These are phyloP conservation scores for Solanum aculeatissimum DNA, from an alignment of 305 asterid species.

Conservation along the genomic window DNA sequence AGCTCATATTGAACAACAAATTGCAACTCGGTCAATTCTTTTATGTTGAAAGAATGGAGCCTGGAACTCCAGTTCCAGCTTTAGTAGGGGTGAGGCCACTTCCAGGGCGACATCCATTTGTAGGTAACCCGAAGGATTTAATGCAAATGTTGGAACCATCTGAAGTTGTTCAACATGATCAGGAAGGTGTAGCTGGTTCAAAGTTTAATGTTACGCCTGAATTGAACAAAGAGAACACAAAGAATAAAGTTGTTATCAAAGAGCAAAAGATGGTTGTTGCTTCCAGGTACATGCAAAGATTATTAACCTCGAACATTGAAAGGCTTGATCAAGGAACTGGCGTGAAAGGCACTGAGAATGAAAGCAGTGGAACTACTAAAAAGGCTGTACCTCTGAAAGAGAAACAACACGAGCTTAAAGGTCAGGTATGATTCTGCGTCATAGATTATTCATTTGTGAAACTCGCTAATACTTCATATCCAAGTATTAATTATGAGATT, in stretches of 20 bases:
- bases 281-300: slow-evolving; percentile 77
- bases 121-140: slow-evolving; percentile 71
- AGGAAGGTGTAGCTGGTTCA: slow-evolving; percentile 6
- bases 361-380: slow-evolving; percentile 12
- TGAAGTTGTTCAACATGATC: slow-evolving; percentile 21
- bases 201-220: slow-evolving; percentile 5
- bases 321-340: neutral
- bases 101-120: slow-evolving; percentile 75
- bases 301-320: slow-evolving; percentile 28
- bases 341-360: neutral
- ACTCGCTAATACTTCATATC: neutral
- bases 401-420: slow-evolving; percentile 41
- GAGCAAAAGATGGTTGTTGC: slow-evolving; percentile 71
- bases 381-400: slow-evolving; percentile 22
- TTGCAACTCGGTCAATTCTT: slow-evolving; percentile 71
- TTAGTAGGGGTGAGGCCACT: slow-evolving; percentile 65
- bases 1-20: slow-evolving; percentile 70
- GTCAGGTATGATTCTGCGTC: slow-evolving; percentile 35
- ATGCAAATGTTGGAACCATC: slow-evolving; percentile 63
- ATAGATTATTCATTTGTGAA: neutral
- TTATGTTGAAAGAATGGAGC: slow-evolving; percentile 63
- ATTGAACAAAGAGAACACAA: slow-evolving; percentile 25
- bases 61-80: slow-evolving; percentile 67
- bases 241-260: slow-evolving; percentile 60
- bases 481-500: neutral